Evolutionary conservation across 768 basidiomycete species (phyloP), one percentile per base, ranked within the genome.

Genomic region (Leccinum boreale): DNA sequence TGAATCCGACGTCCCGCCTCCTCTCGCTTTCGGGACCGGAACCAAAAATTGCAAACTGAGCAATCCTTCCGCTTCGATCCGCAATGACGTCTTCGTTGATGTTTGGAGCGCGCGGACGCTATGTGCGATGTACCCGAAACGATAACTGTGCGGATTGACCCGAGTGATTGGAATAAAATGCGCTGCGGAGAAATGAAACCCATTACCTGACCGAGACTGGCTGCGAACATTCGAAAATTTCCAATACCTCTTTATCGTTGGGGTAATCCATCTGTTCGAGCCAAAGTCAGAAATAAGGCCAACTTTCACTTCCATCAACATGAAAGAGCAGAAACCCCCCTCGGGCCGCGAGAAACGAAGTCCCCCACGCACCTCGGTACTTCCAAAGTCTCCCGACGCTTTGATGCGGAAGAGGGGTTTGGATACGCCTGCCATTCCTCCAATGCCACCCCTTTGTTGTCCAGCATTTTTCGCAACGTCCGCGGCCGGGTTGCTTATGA

Each of bases 31-130:
- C 73, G 78, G 47, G 74, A 79, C 33, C 3, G 85, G 87, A 80
- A 97, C 94, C 62, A 97, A 79, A 71, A 97, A 91, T 65, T 98
- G 96, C 58, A 98, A 73, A 65, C 91, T 92, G 36, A 98, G 75
- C 46, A 94, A 73, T 0, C 96, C 96, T 53, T 85, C 82, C 21
- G 81, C 78, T 63, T 95, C 91, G 21, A 97, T 93, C 33, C 94
- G 81, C 46, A 98, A 72, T 0, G 93, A 95, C 3, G 94, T 91
- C 68, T 97, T 97, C 23, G 85, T 85, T 0, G 93, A 94, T 55
- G 79, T 85, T 58, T 90, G 86, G 52, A 98, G 73, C 8, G 95
- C 94, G 2, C 86, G 81, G 46, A 85, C 70, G 2, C 90, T 83
- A 46, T 85, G 81, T 12, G 81, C 70, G 53, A 98, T 86, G 65